Percentiles rank a stretch among this genome's conserved stretches.
Evolutionary conservation across 1,139 yeast species (phyloP).

Genomic region (Scheffersomyces illinoinensis): DNA sequence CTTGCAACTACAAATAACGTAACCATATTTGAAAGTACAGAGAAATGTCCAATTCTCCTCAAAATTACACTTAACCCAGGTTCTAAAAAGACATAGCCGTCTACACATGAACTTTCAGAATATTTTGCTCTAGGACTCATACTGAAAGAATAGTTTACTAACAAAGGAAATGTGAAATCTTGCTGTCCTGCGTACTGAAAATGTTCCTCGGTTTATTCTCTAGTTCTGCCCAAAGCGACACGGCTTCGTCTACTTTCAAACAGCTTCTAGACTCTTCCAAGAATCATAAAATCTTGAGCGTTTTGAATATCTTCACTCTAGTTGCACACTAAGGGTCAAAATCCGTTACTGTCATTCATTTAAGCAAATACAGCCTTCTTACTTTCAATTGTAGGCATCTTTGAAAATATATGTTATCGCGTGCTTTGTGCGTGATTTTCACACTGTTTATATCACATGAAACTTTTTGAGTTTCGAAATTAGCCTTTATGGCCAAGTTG

Average conservation of each 20-base stretch:
- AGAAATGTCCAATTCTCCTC: background rate
- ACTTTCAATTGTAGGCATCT: too few relatives aligned
- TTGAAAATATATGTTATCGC: too few relatives aligned
- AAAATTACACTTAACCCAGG: background rate
- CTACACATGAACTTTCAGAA: background rate
- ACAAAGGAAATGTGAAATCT: background rate
- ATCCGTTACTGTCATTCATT: too few relatives aligned
- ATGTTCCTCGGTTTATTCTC: background rate
- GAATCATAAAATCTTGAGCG: too few relatives aligned
- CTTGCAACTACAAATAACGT: background rate
- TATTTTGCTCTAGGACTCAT: background rate
- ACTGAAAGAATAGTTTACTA: too few relatives aligned
- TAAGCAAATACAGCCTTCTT: too few relatives aligned
- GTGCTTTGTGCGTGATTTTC: too few relatives aligned
- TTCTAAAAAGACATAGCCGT: background rate
- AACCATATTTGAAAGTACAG: background rate
- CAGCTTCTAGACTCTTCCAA: too few relatives aligned
- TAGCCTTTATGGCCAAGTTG: conserved; percentile 61
- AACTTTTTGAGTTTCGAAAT: background rate
- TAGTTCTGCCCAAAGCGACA: background rate
- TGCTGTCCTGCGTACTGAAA: background rate
- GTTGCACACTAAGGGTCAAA: too few relatives aligned
- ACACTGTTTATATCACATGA: too few relatives aligned
- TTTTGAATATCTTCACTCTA: too few relatives aligned
- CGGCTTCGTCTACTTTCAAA: background rate